A percentile compares a stretch with the other conserved stretches of the same genome.
Evolutionary conservation across 805 yeast genomes (phyloP).

Genomic region (Pichia scutulata): DNA sequence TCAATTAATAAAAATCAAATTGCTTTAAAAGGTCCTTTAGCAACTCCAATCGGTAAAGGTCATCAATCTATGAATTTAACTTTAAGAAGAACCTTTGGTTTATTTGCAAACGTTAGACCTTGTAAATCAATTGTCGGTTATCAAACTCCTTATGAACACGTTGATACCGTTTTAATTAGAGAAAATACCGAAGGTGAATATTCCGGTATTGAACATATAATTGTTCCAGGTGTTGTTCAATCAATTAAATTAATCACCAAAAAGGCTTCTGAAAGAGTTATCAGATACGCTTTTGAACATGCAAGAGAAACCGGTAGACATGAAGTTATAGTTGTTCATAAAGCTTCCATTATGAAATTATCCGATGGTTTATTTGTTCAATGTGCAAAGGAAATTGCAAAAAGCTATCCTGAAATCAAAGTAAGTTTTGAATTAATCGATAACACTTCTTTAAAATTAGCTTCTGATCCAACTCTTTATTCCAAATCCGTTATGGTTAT

Average conservation of each 20-base stretch:
- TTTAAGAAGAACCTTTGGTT: constrained; percentile 90
- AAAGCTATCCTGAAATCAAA: constrained; percentile 87
- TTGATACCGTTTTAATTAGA: constrained; percentile 92
- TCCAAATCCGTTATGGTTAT: constrained; percentile 85
- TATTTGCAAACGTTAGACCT: constrained; percentile 96
- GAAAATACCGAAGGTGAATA: constrained; percentile 99
- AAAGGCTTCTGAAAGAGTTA: constrained; percentile 93
- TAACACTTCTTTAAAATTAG: constrained; percentile 88
- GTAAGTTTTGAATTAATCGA: constrained; percentile 85
- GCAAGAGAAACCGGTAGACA: constrained; percentile 84
- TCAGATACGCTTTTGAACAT: constrained; percentile 95
- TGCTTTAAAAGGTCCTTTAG: constrained; percentile 96
- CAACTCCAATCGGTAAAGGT: constrained; percentile 98
- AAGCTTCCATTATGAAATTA: constrained; percentile 96
- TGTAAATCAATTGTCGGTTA: constrained; percentile 90
- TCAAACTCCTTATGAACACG: constrained; percentile 83
- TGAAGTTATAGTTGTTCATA: constrained; percentile 91
- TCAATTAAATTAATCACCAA: constrained; percentile 94
- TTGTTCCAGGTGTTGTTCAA: constrained; percentile 97
- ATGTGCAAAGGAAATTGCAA: constrained; percentile 81
- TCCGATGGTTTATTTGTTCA: constrained; percentile 95
- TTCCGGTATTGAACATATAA: constrained; percentile 97
- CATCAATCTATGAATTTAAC: constrained; percentile 97
- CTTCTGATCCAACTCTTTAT: constrained; percentile 83
- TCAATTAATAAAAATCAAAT: constrained; percentile 89